These are phyloP conservation scores for Paratinospora sagittata DNA, from an alignment of 164 flowering plant species.

Conservation along the genomic window DNA sequence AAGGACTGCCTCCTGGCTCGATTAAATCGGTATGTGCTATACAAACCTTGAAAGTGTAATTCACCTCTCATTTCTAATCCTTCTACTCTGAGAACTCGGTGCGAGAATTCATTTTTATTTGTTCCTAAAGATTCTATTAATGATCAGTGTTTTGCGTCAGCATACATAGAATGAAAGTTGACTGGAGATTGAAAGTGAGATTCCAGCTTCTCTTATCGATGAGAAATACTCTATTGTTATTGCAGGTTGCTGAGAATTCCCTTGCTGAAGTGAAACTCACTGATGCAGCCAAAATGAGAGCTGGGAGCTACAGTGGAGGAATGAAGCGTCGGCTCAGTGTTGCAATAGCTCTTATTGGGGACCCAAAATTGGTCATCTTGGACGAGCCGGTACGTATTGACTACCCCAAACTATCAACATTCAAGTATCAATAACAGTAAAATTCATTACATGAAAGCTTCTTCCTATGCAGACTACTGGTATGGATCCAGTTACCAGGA, in stretches of 20 bases:
- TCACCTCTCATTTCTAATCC: not conserved
- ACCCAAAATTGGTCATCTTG: too few species aligned
- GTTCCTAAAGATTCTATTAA: not conserved
- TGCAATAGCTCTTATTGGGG: conserved; percentile 64
- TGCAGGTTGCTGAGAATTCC: conserved; percentile 58
- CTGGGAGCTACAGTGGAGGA: conserved; percentile 96
- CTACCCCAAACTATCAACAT: not conserved
- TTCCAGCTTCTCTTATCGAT: not conserved
- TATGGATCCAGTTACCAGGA: conserved; percentile 94
- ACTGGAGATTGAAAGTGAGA: not conserved
- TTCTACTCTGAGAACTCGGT: not conserved
- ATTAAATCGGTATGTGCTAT: conserved; percentile 46
- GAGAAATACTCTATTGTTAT: conserved; percentile 3
- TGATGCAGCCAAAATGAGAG: conserved; percentile 62
- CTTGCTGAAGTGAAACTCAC: conserved; percentile 75
- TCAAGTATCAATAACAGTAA: not conserved
- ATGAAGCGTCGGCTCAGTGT: conserved; percentile 93
- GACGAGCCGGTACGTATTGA: conserved; percentile 58
- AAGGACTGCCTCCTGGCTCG: conserved; percentile 74
- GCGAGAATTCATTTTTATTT: not conserved
- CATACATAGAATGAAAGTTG: not conserved
- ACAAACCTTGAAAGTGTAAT: not conserved
- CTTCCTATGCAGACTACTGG: conserved; percentile 81
- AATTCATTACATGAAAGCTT: not conserved
- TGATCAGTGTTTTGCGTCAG: not conserved